A percentile compares a stretch with the other conserved stretches of the same genome.
Evolutionary conservation across 257 asterid genomes (phyloP).

Genomic region (Nicotiana noctiflora): DNA sequence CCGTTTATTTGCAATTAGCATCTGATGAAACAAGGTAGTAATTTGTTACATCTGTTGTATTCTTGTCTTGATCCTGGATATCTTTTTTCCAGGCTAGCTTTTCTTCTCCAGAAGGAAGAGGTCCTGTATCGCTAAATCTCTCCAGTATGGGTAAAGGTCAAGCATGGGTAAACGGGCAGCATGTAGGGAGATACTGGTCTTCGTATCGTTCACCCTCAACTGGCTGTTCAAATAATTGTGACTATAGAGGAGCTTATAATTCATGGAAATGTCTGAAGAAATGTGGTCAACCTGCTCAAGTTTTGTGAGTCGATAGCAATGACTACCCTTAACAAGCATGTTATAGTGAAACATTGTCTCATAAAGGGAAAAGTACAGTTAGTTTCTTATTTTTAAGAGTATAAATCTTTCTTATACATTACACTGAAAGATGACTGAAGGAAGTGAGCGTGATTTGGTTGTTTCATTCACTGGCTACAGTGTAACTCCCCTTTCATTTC

Average conservation of each 20-base stretch:
- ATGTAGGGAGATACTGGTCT: conserved; percentile 74
- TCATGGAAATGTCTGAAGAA: conserved; percentile 57
- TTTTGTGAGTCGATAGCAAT: conserved; percentile 31
- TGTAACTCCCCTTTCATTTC: not conserved
- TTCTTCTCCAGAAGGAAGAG: conserved; percentile 52
- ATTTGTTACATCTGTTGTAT: not conserved
- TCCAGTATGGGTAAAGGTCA: conserved; percentile 75
- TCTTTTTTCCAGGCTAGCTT: conserved; percentile 38
- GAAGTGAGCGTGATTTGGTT: no score
- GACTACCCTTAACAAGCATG: not conserved
- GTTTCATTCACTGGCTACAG: no score
- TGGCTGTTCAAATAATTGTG: conserved; percentile 63
- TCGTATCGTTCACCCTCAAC: conserved; percentile 59
- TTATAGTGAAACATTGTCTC: no score
- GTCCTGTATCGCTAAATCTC: conserved; percentile 52
- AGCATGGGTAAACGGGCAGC: conserved; percentile 67
- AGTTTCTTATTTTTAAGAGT: no score
- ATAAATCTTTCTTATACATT: no score
- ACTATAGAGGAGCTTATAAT: conserved; percentile 66
- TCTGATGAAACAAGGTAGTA: not conserved
- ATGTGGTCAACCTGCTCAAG: conserved; percentile 84
- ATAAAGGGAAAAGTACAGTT: no score
- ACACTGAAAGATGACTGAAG: no score
- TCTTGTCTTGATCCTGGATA: conserved; percentile 9
- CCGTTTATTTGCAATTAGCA: not conserved